These are phyloP conservation scores for Ophiostoma sp. DNA, from an alignment of 2,329 filamentous ascomycete genomes.

Conservation along the genomic window DNA sequence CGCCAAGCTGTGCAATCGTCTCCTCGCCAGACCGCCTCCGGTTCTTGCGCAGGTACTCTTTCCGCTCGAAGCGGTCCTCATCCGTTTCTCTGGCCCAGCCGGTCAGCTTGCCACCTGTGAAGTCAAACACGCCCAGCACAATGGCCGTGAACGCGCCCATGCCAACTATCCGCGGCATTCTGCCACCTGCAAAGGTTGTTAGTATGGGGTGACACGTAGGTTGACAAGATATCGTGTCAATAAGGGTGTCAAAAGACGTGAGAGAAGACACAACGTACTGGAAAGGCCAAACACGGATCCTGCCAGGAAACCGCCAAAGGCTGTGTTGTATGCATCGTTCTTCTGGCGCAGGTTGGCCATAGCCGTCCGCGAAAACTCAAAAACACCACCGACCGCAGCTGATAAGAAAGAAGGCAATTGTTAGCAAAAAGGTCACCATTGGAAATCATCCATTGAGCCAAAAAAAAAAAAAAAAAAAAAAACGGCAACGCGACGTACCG, in stretches of 20 bases:
- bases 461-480: neutral
- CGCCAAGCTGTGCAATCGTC: slow-evolving; percentile 77
- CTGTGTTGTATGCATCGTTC: slow-evolving; percentile 74
- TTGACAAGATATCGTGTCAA: neutral
- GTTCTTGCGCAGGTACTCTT: slow-evolving; percentile 71
- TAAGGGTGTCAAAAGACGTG: neutral
- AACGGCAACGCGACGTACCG: slow-evolving; percentile 44
- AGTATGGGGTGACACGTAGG: neutral
- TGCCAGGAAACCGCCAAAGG: slow-evolving; percentile 73
- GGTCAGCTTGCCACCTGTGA: slow-evolving; percentile 62
- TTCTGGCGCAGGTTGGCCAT: slow-evolving; percentile 83
- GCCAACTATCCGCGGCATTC: slow-evolving; percentile 69
- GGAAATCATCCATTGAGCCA: neutral
- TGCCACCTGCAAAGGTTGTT: slow-evolving; percentile 50
- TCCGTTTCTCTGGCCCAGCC: slow-evolving; percentile 51
- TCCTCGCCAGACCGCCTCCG: slow-evolving; percentile 74
- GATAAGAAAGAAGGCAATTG: slow-evolving; percentile 26
- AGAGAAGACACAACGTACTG: slow-evolving; percentile 52
- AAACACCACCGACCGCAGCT: slow-evolving; percentile 74
- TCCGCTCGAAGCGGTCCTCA: slow-evolving; percentile 71
- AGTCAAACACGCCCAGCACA: slow-evolving; percentile 65
- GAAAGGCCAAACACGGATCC: slow-evolving; percentile 71
- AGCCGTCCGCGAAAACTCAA: slow-evolving; percentile 73
- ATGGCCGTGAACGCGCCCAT: slow-evolving; percentile 60
- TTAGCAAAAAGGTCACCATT: neutral